Percentiles rank a stretch among this genome's conserved stretches.
These are phyloP conservation scores for Solanum clarkiae DNA, from an alignment of 257 asterid genomes.

Conservation along the genomic window DNA sequence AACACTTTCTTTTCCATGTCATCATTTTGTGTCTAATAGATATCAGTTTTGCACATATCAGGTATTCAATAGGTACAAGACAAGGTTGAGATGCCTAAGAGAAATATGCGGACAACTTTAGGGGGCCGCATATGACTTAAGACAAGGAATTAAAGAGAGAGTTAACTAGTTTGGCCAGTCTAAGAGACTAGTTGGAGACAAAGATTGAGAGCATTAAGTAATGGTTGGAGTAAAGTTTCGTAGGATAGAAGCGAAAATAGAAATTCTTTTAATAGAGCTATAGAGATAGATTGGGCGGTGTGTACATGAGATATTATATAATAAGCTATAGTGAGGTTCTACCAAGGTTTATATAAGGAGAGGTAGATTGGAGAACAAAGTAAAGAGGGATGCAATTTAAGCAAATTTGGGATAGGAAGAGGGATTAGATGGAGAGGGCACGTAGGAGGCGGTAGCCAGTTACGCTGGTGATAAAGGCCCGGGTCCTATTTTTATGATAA, in stretches of 20 bases:
- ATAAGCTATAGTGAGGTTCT: neutral
- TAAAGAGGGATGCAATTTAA: neutral
- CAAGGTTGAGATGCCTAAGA: too few species aligned
- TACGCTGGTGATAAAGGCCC: neutral
- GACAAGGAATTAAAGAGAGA: neutral
- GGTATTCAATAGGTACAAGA: too few species aligned
- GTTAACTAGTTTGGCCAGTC: neutral
- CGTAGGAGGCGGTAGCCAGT: neutral
- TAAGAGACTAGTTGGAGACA: neutral
- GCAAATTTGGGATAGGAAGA: neutral
- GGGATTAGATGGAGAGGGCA: neutral
- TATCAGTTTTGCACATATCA: too few species aligned
- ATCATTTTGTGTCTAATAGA: too few species aligned
- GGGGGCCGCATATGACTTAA: too few species aligned
- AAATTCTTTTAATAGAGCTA: neutral
- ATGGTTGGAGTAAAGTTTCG: neutral
- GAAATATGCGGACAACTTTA: too few species aligned
- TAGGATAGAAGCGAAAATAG: neutral
- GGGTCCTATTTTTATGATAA: neutral
- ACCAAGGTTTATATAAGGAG: neutral
- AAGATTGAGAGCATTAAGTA: neutral
- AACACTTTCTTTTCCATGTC: too few species aligned
- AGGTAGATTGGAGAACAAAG: neutral
- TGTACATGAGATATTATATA: neutral
- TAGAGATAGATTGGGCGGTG: neutral